phyloP scores from a whole-genome alignment of 1,284 basidiomycete species.

The Moesziomyces sp. region DNA sequence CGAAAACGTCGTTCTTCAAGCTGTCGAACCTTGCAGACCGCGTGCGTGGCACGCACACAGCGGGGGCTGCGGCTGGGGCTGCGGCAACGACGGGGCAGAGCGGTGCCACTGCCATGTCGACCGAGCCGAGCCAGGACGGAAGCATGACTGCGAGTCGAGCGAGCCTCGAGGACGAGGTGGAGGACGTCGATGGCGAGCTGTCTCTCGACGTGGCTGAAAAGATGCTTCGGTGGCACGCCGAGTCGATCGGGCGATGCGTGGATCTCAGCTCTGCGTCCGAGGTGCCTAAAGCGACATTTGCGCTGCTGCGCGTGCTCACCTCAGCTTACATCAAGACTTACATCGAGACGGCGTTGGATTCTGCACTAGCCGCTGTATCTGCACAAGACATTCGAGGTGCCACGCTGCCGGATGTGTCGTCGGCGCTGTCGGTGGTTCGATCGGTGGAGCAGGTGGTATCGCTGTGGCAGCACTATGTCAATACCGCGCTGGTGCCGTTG shows the following conservation, averaged over 20 bases:
- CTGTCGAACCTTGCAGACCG: conserved; percentile 61
- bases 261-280: conserved; percentile 61
- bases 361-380: conserved; percentile 79
- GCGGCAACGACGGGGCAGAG: background rate
- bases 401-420: conserved; percentile 78
- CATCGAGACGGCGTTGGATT: conserved; percentile 89
- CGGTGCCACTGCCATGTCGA: conserved; percentile 6
- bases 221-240: conserved; percentile 66
- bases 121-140: conserved; percentile 24
- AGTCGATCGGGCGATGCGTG: conserved; percentile 66
- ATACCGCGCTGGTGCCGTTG: conserved; percentile 88
- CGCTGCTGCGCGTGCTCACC: conserved; percentile 84
- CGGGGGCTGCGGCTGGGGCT: conserved; percentile 3
- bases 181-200: conserved; percentile 58
- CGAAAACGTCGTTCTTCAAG: conserved; percentile 58
- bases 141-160: conserved; percentile 6
- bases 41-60: conserved; percentile 48
- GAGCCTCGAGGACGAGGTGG: conserved; percentile 29
- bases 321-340: conserved; percentile 88
- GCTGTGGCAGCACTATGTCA: conserved; percentile 96
- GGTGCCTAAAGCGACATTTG: conserved; percentile 84
- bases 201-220: conserved; percentile 59
- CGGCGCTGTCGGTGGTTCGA: conserved; percentile 72
- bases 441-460: conserved; percentile 89
- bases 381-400: conserved; percentile 72